A percentile compares a stretch with the other conserved stretches of the same genome.
Evolutionary conservation across 1,284 basidiomycete genomes (phyloP).

Genomic region (Baeospora myosura): DNA sequence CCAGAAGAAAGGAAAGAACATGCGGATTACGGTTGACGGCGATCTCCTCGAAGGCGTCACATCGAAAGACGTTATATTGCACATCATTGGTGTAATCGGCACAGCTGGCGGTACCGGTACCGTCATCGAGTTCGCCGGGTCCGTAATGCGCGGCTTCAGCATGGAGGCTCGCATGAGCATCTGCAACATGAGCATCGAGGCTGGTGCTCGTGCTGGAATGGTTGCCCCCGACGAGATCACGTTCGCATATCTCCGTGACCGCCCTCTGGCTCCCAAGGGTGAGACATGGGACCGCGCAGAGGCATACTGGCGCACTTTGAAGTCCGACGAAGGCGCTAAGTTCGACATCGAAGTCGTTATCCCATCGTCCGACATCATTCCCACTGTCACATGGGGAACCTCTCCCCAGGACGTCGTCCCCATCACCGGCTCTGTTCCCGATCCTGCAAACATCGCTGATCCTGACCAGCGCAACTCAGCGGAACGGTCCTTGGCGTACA

Average conservation of each 20-base stretch:
- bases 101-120: constrained; percentile 91
- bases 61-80: constrained; percentile 91
- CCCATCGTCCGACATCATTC: constrained; percentile 83
- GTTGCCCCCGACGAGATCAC: constrained; percentile 91
- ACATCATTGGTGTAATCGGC: constrained; percentile 91
- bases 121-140: constrained; percentile 92
- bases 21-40: constrained; percentile 91
- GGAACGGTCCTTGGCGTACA: constrained; percentile 82
- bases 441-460: constrained; percentile 67
- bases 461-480: constrained; percentile 65
- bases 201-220: constrained; percentile 92
- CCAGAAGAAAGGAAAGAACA: constrained; percentile 92
- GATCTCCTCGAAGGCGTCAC: constrained; percentile 81
- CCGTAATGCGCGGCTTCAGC: constrained; percentile 84
- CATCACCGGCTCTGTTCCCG: constrained; percentile 82
- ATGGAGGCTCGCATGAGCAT: constrained; percentile 98
- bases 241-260: constrained; percentile 80
- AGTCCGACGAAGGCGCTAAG: constrained; percentile 81
- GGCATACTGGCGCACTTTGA: constrained; percentile 84
- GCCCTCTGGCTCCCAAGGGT: constrained; percentile 83
- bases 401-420: constrained; percentile 90
- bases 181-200: constrained; percentile 98
- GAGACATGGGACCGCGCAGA: constrained; percentile 87
- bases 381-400: constrained; percentile 95
- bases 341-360: constrained; percentile 89